These are phyloP conservation scores for Chaetomiaceae sp. DNA, from an alignment of 2,329 filamentous ascomycete species.

Conservation along the genomic window DNA sequence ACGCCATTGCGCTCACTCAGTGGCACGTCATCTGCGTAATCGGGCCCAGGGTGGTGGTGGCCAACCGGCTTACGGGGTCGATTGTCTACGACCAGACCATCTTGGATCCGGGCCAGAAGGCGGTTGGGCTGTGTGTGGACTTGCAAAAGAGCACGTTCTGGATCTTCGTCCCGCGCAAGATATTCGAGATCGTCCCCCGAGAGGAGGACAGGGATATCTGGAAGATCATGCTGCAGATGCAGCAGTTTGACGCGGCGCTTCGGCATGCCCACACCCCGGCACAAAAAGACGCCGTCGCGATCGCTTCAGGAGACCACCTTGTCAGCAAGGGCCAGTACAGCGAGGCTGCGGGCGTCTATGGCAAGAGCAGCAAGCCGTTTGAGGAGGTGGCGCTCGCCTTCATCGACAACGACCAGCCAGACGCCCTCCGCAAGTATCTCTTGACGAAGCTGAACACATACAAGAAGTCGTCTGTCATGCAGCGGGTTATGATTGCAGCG, in stretches of 20 bases:
- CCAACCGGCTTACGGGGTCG: conserved; percentile 81
- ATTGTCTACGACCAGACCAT: conserved; percentile 86
- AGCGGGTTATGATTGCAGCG: conserved; percentile 88
- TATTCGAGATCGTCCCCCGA: conserved; percentile 86
- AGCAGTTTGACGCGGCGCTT: conserved; percentile 84
- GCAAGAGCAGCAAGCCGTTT: conserved; percentile 93
- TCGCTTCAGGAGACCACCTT: conserved; percentile 84
- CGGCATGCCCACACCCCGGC: conserved; percentile 73
- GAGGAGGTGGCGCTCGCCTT: conserved; percentile 91
- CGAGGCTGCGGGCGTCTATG: conserved; percentile 86
- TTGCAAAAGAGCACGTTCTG: conserved; percentile 95
- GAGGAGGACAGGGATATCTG: conserved; percentile 92
- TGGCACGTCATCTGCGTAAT: conserved; percentile 88
- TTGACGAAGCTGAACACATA: conserved; percentile 75
- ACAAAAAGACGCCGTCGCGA: conserved; percentile 88
- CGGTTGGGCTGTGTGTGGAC: conserved; percentile 82
- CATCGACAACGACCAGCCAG: conserved; percentile 84
- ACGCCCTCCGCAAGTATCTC: conserved; percentile 86
- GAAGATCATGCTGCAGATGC: conserved; percentile 83
- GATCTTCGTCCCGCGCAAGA: conserved; percentile 87
- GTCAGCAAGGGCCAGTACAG: conserved; percentile 74
- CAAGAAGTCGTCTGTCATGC: conserved; percentile 84
- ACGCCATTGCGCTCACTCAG: conserved; percentile 79
- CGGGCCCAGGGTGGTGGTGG: conserved; percentile 75
- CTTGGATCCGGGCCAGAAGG: conserved; percentile 71